Base-by-base conservation (phyloP, 2,329 filamentous ascomycete species). In the Balansia obtecta region DNA sequence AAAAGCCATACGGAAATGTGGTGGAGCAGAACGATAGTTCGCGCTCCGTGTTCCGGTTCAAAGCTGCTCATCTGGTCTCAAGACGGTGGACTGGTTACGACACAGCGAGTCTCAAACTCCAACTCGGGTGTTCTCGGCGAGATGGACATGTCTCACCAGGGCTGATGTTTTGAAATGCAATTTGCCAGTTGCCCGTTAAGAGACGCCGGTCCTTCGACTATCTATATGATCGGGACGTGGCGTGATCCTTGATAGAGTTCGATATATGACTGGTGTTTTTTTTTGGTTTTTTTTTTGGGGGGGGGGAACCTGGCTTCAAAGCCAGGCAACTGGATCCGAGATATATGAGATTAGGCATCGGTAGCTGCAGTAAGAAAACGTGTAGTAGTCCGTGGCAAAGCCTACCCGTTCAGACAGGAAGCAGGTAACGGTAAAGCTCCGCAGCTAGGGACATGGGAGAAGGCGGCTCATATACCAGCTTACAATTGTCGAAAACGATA, bases 71-170 rank as follows among this genome's bases (percentile, higher is more conserved):
- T 30, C 18, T 32, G 30, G 27, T 48, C 46, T 40, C 46, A 33
- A 41, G 16, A 38, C 40, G 43, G 46, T 49, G 27, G 44, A 13
- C 27, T 33, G 40, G 20, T 27, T 52, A 37, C 37, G 20, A 32
- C 38, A 27, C 32, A 27, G 39, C 44, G 20, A 45, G 20, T 37
- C n/a, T 20, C 18, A 22, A 22, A 18, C 33, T 43, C 47, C n/a
- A 22, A 44, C 46, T 55, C 53, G 55, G 55, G 41, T 54, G 52
- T 52, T 50, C 52, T 61, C 56, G 57, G 55, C 52, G 55, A 55
- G 55, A 57, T 58, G 53, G 47, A 22, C 39, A 10, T 65, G 63
- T 65, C 61, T 65, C 57, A 64, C 53, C 33, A 55, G 44, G 49
- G 53, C 48, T 41, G 55, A 54, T 54, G 55, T 57, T 62, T 58